These are phyloP conservation scores for Rhizophagus clarus DNA, from an alignment of 192 early-diverging fungal species.

Conservation along the genomic window DNA sequence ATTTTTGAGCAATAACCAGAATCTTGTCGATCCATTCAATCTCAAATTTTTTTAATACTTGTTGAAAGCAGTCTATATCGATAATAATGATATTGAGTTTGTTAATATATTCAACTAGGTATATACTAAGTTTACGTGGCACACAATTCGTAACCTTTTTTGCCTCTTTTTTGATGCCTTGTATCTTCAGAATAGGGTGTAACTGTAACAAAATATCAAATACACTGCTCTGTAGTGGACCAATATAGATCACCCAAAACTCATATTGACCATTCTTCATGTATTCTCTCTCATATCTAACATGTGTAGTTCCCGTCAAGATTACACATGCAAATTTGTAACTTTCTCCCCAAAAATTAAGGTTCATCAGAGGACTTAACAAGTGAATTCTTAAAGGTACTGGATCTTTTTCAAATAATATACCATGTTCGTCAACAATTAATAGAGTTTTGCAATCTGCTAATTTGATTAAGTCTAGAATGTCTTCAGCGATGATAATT, in stretches of 20 bases:
- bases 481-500: no score
- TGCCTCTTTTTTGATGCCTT: conserved; percentile 30
- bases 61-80: conserved; percentile 22
- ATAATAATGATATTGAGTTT: conserved; percentile 23
- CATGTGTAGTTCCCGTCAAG: conserved; percentile 32
- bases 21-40: conserved; percentile 15
- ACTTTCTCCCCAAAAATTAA: no score
- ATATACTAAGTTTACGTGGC: no score
- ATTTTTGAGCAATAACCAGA: no score
- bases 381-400: no score
- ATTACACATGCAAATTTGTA: conserved; percentile 13
- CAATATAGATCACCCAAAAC: conserved; percentile 30
- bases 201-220: conserved; percentile 27
- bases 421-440: no score
- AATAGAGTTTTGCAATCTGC: no score
- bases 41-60: conserved; percentile 23
- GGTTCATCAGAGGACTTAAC: no score
- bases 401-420: no score
- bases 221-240: conserved; percentile 31
- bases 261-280: conserved; percentile 28
- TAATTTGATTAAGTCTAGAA: no score
- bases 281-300: conserved; percentile 34
- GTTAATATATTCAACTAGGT: conserved; percentile 17
- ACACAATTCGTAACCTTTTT: no score
- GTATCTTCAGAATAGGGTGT: conserved; percentile 34